Percentiles rank a stretch among this genome's conserved stretches.
Conservation (phyloP, 495 filamentous ascomycete genomes). For the Penicillium manginii region DNA sequence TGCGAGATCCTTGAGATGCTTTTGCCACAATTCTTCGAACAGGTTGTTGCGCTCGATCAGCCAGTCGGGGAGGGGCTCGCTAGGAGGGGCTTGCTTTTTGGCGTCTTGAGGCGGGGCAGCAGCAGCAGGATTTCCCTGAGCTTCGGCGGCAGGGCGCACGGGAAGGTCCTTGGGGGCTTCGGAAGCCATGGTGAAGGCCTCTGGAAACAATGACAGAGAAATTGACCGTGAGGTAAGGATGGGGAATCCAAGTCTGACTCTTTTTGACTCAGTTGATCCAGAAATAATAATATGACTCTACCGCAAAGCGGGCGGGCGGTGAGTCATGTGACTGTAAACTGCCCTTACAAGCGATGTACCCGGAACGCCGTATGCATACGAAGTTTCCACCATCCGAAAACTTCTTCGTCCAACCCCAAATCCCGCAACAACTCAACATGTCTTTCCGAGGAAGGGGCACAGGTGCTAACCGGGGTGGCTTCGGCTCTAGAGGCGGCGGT, state of each 20-base stretch:
- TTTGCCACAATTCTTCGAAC: constrained; percentile 85
- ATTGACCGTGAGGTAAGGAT: constrained; percentile 19
- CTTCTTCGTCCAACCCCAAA: constrained; percentile 44
- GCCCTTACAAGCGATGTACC: constrained; percentile 54
- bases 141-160: constrained; percentile 41
- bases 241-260: neutral
- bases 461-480: constrained; percentile 56
- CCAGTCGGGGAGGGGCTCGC: constrained; percentile 70
- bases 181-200: constrained; percentile 39
- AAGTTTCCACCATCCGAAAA: constrained; percentile 55
- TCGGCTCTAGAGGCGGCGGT: constrained; percentile 50
- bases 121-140: constrained; percentile 28
- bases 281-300: constrained; percentile 25
- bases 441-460: constrained; percentile 58
- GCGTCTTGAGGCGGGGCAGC: constrained; percentile 37
- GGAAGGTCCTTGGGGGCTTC: constrained; percentile 47
- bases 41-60: constrained; percentile 80
- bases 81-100: constrained; percentile 32
- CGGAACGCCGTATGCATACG: constrained; percentile 24
- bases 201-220: constrained; percentile 19
- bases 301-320: constrained; percentile 41
- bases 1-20: constrained; percentile 67
- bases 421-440: constrained; percentile 44
- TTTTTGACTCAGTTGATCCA: neutral
- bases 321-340: constrained; percentile 45